Conservation (phyloP, 768 basidiomycete species). For the Tubosaeta sp. region DNA sequence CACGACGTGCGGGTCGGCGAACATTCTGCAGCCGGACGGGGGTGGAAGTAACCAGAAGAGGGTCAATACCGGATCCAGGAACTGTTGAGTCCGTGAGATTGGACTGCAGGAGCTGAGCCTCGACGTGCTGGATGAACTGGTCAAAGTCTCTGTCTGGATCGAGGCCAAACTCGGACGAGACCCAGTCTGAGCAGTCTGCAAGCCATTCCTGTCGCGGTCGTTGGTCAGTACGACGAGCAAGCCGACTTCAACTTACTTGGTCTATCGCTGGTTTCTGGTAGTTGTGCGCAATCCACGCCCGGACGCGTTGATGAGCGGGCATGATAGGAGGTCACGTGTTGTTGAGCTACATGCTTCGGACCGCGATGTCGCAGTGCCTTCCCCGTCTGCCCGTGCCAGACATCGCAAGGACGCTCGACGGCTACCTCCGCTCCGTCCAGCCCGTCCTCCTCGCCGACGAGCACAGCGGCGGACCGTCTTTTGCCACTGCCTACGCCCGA, state of each 20-base stretch:
- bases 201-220: conserved; percentile 62
- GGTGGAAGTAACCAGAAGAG: conserved; percentile 14
- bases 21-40: conserved; percentile 2
- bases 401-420: conserved; percentile 67
- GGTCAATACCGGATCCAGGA: conserved; percentile 58
- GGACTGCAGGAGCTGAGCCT: conserved; percentile 67
- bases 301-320: conserved; percentile 31
- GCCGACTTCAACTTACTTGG: conserved; percentile 37
- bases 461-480: conserved; percentile 48
- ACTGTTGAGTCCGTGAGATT: conserved; percentile 70
- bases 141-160: conserved; percentile 45
- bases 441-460: conserved; percentile 80
- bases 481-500: conserved; percentile 24
- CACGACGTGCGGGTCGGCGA: conserved; percentile 2
- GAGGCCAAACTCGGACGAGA: conserved; percentile 44
- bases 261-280: conserved; percentile 65
- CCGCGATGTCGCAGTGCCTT: conserved; percentile 28
- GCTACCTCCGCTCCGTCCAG: conserved; percentile 72
- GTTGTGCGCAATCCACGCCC: conserved; percentile 48
- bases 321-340: conserved; percentile 16
- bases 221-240: background rate
- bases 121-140: conserved; percentile 51
- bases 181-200: conserved; percentile 64
- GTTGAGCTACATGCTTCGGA: conserved; percentile 12
- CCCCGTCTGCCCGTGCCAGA: conserved; percentile 82